A percentile compares a stretch with the other conserved stretches of the same genome.
These are phyloP conservation scores for Rhizoclosmatium sp. DNA, from an alignment of 192 early-diverging fungal genomes.

Conservation along the genomic window DNA sequence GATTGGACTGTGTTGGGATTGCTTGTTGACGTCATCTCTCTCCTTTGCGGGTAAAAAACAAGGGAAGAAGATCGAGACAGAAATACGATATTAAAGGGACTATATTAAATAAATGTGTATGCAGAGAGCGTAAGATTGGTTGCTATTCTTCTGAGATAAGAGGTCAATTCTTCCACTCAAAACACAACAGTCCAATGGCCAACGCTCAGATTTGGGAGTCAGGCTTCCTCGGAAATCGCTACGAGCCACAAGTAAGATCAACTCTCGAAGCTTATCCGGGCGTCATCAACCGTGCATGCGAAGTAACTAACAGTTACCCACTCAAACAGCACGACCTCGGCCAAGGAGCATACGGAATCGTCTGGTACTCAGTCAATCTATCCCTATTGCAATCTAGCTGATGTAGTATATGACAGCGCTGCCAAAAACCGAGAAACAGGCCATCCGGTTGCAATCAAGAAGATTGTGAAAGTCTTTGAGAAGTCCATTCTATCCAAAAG, in stretches of 20 bases:
- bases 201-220: constrained; percentile 10
- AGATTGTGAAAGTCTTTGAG: constrained; percentile 94
- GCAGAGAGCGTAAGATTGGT: too few species aligned
- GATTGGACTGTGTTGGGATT: not conserved
- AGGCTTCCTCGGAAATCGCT: constrained; percentile 12
- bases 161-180: too few species aligned
- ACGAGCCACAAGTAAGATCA: not conserved
- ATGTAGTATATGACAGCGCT: constrained; percentile 65
- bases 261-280: not conserved
- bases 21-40: not conserved
- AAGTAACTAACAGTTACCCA: not conserved
- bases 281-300: not conserved
- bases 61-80: too few species aligned
- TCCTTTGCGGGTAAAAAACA: not conserved
- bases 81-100: too few species aligned
- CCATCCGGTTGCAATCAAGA: constrained; percentile 91
- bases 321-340: constrained; percentile 60
- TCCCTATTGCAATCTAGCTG: not conserved
- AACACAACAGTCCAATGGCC: too few species aligned
- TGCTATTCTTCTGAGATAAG: too few species aligned
- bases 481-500: constrained; percentile 93
- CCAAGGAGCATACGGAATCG: constrained; percentile 97
- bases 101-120: too few species aligned
- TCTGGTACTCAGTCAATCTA: constrained; percentile 73
- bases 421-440: constrained; percentile 87